Percentiles rank a stretch among this genome's conserved stretches.
Evolutionary conservation across 2,329 filamentous ascomycete species (phyloP).

Genomic region (Ophiostoma ulmi): DNA sequence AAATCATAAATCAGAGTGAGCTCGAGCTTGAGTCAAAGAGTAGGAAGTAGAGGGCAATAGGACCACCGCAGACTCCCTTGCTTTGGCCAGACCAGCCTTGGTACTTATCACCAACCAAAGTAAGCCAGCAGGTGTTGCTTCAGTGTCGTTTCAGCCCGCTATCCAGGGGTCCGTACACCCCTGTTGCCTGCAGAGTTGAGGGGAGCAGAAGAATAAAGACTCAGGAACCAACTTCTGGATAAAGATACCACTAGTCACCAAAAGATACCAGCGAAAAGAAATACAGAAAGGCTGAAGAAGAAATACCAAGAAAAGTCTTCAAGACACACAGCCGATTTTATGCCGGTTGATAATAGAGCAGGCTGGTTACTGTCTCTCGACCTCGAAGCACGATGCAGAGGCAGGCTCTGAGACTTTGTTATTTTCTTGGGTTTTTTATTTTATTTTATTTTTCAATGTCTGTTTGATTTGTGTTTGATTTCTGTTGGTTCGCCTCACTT

Average conservation of each 20-base stretch:
- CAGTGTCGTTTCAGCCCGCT: conserved; percentile 14
- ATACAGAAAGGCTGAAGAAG: neutral
- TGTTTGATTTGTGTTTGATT: no score
- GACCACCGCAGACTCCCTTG: neutral
- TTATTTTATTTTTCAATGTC: neutral
- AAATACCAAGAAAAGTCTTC: conserved; percentile 9
- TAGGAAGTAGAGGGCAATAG: neutral
- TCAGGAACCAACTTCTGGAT: neutral
- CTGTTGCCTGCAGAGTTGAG: neutral
- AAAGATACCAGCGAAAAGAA: neutral
- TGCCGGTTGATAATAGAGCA: conserved; percentile 5
- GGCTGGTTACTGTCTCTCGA: neutral
- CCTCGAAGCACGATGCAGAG: neutral
- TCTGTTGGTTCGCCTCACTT: neutral
- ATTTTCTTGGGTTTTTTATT: neutral
- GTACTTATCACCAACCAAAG: neutral
- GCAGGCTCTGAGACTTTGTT: neutral
- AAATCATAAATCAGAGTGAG: neutral
- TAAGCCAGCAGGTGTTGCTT: conserved; percentile 5
- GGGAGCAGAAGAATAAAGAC: neutral
- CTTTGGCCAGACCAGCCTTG: conserved; percentile 2
- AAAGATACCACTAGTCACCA: neutral
- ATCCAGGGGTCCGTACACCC: neutral
- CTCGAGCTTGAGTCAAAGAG: neutral
- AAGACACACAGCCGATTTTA: conserved; percentile 9